A percentile compares a stretch with the other conserved stretches of the same genome.
These are phyloP conservation scores for Flaveria robusta DNA, from an alignment of 129 eudicot genomes.

Conservation along the genomic window DNA sequence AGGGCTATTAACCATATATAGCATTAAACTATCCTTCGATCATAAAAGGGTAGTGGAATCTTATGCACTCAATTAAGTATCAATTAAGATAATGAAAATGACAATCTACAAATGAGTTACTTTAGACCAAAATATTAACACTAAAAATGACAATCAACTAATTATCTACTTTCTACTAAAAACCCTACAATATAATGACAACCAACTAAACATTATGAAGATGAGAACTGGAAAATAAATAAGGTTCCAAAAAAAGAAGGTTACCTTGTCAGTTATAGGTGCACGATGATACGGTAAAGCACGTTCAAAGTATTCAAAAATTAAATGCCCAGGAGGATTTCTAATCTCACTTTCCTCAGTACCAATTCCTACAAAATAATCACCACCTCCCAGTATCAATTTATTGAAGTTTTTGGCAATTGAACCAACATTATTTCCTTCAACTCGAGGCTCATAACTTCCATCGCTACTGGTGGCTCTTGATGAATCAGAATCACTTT, in stretches of 20 bases:
- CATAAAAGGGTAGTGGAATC: not conserved
- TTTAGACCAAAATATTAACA: not conserved
- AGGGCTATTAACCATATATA: not conserved
- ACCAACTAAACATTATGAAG: not conserved
- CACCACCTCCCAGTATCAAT: slow-evolving; percentile 29
- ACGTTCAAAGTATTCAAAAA: slow-evolving; percentile 71
- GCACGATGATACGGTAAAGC: slow-evolving; percentile 83
- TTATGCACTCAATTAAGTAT: no score
- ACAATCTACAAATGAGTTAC: not conserved
- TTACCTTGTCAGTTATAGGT: slow-evolving; percentile 89
- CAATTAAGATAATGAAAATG: not conserved
- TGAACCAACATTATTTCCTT: slow-evolving; percentile 35
- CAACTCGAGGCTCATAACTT: slow-evolving; percentile 54
- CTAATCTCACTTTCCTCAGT: slow-evolving; percentile 57
- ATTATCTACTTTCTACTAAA: slow-evolving; percentile 1
- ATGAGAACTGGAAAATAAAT: not conserved
- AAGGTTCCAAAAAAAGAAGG: slow-evolving; percentile 8
- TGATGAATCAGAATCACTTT: slow-evolving; percentile 85
- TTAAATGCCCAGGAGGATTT: slow-evolving; percentile 73
- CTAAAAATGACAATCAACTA: slow-evolving; percentile 1
- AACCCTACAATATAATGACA: slow-evolving; percentile 10
- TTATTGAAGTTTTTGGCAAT: slow-evolving; percentile 37
- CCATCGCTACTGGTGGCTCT: slow-evolving; percentile 71
- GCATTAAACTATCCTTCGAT: not conserved
- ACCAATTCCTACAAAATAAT: slow-evolving; percentile 39